These are phyloP conservation scores for Tetrapisispora fleetii DNA, from an alignment of 805 yeast species.

Conservation along the genomic window DNA sequence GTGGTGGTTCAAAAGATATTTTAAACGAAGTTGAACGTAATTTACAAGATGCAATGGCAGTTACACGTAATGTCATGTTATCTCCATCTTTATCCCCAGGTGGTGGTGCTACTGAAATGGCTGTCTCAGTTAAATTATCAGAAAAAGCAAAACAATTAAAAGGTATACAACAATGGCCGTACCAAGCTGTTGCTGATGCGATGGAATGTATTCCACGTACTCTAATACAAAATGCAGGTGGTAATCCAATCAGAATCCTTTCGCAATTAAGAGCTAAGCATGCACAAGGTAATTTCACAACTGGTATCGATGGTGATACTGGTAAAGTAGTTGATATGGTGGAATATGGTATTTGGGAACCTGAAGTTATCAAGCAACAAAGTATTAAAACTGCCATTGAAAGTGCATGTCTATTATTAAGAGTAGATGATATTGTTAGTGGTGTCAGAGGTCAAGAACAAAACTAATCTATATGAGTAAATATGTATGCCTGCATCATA, in stretches of 20 bases:
- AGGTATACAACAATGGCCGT: conserved; percentile 97
- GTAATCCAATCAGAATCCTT: conserved; percentile 81
- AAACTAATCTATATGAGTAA: background rate
- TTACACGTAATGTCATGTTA: conserved; percentile 85
- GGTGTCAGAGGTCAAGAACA: conserved; percentile 64
- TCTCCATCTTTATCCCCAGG: conserved; percentile 96
- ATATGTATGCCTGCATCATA: background rate
- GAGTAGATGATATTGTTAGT: conserved; percentile 96
- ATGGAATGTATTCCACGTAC: conserved; percentile 98
- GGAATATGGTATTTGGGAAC: conserved; percentile 97
- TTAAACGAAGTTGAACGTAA: conserved; percentile 94
- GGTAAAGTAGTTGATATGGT: conserved; percentile 96
- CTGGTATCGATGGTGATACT: conserved; percentile 89
- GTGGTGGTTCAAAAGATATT: conserved; percentile 97
- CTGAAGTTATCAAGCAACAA: conserved; percentile 95
- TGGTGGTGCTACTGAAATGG: conserved; percentile 99
- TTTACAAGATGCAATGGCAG: conserved; percentile 97
- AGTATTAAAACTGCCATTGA: conserved; percentile 96
- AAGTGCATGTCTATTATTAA: conserved; percentile 84
- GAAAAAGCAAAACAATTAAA: conserved; percentile 88
- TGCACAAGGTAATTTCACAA: conserved; percentile 77
- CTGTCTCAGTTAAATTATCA: conserved; percentile 76
- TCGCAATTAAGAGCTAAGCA: conserved; percentile 94
- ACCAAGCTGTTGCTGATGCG: conserved; percentile 97
- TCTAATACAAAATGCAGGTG: conserved; percentile 94